Percentiles rank a stretch among this genome's conserved stretches.
Evolutionary conservation across 2,329 filamentous ascomycete genomes (phyloP).

Genomic region (Neophaeococcomyces mojaviensis): DNA sequence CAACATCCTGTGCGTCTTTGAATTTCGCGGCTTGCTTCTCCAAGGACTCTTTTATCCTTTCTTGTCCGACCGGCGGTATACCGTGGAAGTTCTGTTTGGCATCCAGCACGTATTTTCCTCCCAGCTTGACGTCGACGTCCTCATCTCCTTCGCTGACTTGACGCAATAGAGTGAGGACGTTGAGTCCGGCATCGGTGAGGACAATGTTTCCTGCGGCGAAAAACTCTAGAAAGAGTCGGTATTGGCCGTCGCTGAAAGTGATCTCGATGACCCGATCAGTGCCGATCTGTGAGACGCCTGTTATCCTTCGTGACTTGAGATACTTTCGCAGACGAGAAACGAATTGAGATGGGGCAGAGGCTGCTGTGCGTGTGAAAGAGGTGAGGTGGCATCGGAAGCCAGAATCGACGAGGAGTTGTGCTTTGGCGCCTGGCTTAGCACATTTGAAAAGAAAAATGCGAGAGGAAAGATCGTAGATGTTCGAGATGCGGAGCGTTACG

Average conservation of each 20-base stretch:
- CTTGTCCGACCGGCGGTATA: constrained; percentile 65
- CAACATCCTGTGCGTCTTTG: constrained; percentile 22
- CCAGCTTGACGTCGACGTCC: constrained; percentile 74
- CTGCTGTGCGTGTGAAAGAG: constrained; percentile 78
- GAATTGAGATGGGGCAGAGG: constrained; percentile 75
- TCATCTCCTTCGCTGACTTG: constrained; percentile 72
- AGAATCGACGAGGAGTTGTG: constrained; percentile 86
- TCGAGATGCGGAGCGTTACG: constrained; percentile 72
- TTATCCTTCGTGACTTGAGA: constrained; percentile 78
- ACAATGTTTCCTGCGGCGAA: constrained; percentile 95
- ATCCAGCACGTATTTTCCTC: constrained; percentile 69
- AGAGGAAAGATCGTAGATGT: constrained; percentile 84
- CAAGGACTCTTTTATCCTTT: constrained; percentile 63
- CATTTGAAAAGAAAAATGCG: constrained; percentile 96
- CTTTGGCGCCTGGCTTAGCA: constrained; percentile 77
- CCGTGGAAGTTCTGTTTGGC: constrained; percentile 77
- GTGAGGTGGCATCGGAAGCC: constrained; percentile 95
- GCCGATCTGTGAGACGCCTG: constrained; percentile 73
- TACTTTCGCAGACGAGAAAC: constrained; percentile 78
- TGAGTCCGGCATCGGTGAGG: constrained; percentile 75
- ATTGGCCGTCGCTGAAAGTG: constrained; percentile 83
- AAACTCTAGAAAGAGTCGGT: constrained; percentile 85
- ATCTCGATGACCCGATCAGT: constrained; percentile 92
- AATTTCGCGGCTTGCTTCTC: constrained; percentile 49
- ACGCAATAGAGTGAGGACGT: constrained; percentile 71